Percentiles rank a stretch among this genome's conserved stretches.
Conservation (phyloP, 805 yeast genomes). For the Wickerhamiella spandovensis region DNA sequence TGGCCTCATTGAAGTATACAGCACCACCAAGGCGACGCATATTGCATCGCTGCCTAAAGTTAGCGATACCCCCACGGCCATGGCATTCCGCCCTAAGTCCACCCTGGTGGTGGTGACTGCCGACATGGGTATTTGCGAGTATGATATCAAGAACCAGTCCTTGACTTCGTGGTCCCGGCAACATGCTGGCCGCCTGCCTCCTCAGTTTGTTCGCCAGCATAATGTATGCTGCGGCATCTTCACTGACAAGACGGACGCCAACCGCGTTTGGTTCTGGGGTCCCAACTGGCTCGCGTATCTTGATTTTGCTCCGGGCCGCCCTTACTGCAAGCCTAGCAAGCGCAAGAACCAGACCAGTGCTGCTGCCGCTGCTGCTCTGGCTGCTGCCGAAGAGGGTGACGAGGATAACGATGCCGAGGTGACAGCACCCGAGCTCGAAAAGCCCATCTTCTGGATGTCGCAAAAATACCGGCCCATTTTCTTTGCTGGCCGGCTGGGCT, state of each 20-base stretch:
- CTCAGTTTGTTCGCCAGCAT: slow-evolving; percentile 38
- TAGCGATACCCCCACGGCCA: slow-evolving; percentile 44
- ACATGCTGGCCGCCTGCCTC: slow-evolving; percentile 65
- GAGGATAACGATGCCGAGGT: slow-evolving; percentile 19
- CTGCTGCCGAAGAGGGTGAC: slow-evolving; percentile 16
- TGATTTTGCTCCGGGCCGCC: slow-evolving; percentile 47
- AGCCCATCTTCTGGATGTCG: slow-evolving; percentile 48
- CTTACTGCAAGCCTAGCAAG: slow-evolving; percentile 28
- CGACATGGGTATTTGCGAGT: slow-evolving; percentile 65
- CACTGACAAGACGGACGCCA: slow-evolving; percentile 28
- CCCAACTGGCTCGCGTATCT: slow-evolving; percentile 67
- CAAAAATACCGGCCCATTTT: slow-evolving; percentile 63
- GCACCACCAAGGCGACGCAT: slow-evolving; percentile 19
- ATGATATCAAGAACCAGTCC: slow-evolving; percentile 29
- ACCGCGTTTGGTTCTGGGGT: slow-evolving; percentile 76
- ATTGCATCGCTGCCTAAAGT: slow-evolving; percentile 40
- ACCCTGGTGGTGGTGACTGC: slow-evolving; percentile 54
- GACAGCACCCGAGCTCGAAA: slow-evolving; percentile 25
- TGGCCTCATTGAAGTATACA: slow-evolving; percentile 48
- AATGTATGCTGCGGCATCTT: slow-evolving; percentile 70
- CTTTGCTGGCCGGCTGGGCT: slow-evolving; percentile 36
- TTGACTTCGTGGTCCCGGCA: slow-evolving; percentile 66
- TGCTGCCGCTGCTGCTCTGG: slow-evolving; percentile 7
- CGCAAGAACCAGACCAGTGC: slow-evolving; percentile 23
- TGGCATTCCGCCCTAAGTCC: slow-evolving; percentile 35